These are phyloP conservation scores for Phytophthora litchii DNA, from an alignment of 352 stramenopile genomes.

Conservation along the genomic window DNA sequence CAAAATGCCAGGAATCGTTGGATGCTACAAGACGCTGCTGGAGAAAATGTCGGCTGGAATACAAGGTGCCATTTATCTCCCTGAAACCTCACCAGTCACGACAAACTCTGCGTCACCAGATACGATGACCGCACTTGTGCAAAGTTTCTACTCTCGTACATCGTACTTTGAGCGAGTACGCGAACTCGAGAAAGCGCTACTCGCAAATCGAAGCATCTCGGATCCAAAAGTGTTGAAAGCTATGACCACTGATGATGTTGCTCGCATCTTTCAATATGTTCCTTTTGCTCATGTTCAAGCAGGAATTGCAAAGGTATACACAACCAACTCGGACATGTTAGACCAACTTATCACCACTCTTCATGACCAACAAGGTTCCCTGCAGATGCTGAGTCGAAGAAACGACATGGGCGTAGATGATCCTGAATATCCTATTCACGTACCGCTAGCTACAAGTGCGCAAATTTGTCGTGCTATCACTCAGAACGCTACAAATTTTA, in stretches of 20 bases:
- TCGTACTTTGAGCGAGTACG: slow-evolving; percentile 73
- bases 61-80: slow-evolving; percentile 62
- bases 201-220: slow-evolving; percentile 46
- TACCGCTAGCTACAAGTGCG: slow-evolving; percentile 64
- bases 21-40: slow-evolving; percentile 68
- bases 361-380: slow-evolving; percentile 34
- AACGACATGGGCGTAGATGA: slow-evolving; percentile 19
- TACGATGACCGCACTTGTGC: slow-evolving; percentile 63
- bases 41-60: slow-evolving; percentile 70
- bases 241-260: slow-evolving; percentile 52
- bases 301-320: slow-evolving; percentile 31
- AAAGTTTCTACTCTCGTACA: slow-evolving; percentile 56
- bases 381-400: slow-evolving; percentile 3
- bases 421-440: slow-evolving; percentile 55
- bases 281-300: slow-evolving; percentile 42
- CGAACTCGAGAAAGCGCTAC: slow-evolving; percentile 56
- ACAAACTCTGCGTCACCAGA: slow-evolving; percentile 5
- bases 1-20: slow-evolving; percentile 82
- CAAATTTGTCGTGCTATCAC: slow-evolving; percentile 79
- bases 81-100: slow-evolving; percentile 7
- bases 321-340: slow-evolving; percentile 23
- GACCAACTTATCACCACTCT: slow-evolving; percentile 28
- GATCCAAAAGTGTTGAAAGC: slow-evolving; percentile 46
- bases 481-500: slow-evolving; percentile 57
- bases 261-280: slow-evolving; percentile 48